A percentile compares a stretch with the other conserved stretches of the same genome.
phyloP scores from a whole-genome alignment of 2,329 filamentous ascomycete genomes.

The Pseudocercospora fijiensis region DNA sequence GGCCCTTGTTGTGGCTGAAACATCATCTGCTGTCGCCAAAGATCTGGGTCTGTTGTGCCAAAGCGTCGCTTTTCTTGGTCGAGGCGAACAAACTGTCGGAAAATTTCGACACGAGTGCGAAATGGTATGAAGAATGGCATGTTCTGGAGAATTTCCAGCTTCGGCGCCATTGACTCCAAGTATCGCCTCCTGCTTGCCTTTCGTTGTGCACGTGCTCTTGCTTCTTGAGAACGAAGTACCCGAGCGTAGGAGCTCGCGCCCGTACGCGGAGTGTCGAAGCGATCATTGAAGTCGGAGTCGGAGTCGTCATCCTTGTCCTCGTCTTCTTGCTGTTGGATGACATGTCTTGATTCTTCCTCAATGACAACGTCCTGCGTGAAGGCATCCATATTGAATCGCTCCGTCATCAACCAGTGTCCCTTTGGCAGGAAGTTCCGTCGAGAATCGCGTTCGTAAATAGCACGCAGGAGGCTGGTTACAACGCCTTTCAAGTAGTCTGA shows the following conservation, averaged over 20 bases:
- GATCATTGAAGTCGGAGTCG: slow-evolving; percentile 26
- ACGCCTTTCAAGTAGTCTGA: slow-evolving; percentile 76
- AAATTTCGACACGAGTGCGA: slow-evolving; percentile 84
- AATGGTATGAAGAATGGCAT: slow-evolving; percentile 98
- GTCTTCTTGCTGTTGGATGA: slow-evolving; percentile 63
- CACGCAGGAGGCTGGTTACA: slow-evolving; percentile 75
- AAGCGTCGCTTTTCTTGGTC: slow-evolving; percentile 71
- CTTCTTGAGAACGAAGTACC: slow-evolving; percentile 49
- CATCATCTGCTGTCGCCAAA: slow-evolving; percentile 61
- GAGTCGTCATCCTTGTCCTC: slow-evolving; percentile 55
- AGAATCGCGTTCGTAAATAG: slow-evolving; percentile 92
- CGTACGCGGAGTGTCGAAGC: slow-evolving; percentile 33
- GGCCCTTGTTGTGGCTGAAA: slow-evolving; percentile 34
- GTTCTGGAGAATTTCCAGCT: slow-evolving; percentile 86
- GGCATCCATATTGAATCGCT: slow-evolving; percentile 76
- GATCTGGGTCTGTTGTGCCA: slow-evolving; percentile 69
- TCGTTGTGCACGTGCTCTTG: slow-evolving; percentile 62
- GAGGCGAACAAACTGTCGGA: slow-evolving; percentile 83
- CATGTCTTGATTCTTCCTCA: slow-evolving; percentile 77
- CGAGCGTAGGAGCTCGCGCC: slow-evolving; percentile 18
- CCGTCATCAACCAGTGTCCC: slow-evolving; percentile 94
- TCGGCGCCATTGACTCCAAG: slow-evolving; percentile 76
- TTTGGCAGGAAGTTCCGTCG: slow-evolving; percentile 76
- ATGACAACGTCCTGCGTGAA: slow-evolving; percentile 84
- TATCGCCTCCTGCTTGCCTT: slow-evolving; percentile 68